phyloP scores from a whole-genome alignment of 1,284 basidiomycete species.

The Cutaneotrichosporon sp. region DNA sequence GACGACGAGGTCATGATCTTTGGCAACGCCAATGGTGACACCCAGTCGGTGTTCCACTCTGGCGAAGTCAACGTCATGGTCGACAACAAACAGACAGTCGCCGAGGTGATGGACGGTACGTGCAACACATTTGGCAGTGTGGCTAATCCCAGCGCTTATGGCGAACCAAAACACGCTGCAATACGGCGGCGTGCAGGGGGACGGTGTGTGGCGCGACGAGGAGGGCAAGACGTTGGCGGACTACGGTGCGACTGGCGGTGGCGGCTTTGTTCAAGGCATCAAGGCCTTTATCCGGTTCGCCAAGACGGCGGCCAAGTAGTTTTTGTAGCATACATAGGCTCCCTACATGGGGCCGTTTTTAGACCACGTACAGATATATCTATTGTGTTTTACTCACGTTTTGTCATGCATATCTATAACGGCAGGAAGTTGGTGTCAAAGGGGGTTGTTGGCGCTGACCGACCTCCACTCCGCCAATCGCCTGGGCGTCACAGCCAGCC shows the following conservation, averaged over 20 bases:
- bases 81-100: conserved; percentile 58
- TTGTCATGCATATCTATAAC: too few species aligned
- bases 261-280: conserved; percentile 38
- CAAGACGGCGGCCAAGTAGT: conserved; percentile 29
- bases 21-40: conserved; percentile 54
- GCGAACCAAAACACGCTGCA: conserved; percentile 66
- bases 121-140: not conserved
- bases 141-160: conserved; percentile 50
- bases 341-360: not conserved
- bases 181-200: conserved; percentile 59
- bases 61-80: conserved; percentile 74
- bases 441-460: too few species aligned
- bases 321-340: not conserved
- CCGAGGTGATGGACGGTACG: conserved; percentile 57
- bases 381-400: not conserved
- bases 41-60: conserved; percentile 73
- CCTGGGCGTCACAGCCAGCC: too few species aligned
- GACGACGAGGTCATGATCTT: conserved; percentile 66
- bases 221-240: conserved; percentile 51
- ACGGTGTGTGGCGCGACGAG: conserved; percentile 64
- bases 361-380: not conserved
- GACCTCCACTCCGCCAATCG: too few species aligned
- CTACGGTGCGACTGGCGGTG: conserved; percentile 42
- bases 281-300: conserved; percentile 37
- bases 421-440: too few species aligned